phyloP scores from a whole-genome alignment of 2,329 filamentous ascomycete species.

The Shiraia bambusicola region DNA sequence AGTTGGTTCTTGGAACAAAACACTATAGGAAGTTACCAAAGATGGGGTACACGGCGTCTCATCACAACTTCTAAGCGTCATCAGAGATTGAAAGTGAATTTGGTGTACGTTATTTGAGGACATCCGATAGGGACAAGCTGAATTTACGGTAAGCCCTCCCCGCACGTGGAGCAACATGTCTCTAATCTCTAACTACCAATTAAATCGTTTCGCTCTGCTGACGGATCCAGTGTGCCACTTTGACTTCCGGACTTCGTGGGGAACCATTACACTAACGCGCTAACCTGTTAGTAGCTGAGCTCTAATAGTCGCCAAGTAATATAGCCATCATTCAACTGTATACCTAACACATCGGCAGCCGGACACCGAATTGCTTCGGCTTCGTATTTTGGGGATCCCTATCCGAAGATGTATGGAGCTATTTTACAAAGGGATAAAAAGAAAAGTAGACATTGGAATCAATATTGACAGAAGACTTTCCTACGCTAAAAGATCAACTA shows the following conservation, averaged over 20 bases:
- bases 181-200: background rate
- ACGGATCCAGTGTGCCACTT: conserved; percentile 7
- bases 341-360: conserved; percentile 8
- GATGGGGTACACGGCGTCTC: too few species aligned
- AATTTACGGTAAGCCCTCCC: background rate
- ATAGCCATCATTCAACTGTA: conserved; percentile 14
- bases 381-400: conserved; percentile 23
- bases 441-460: conserved; percentile 1
- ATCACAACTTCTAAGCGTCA: conserved; percentile 12
- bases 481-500: conserved; percentile 4
- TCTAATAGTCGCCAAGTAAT: conserved; percentile 13
- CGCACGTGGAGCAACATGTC: conserved; percentile 7
- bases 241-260: conserved; percentile 34
- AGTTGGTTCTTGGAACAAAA: too few species aligned
- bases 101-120: conserved; percentile 7
- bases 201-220: too few species aligned
- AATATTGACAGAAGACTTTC: conserved; percentile 9
- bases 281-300: conserved; percentile 1
- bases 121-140: background rate
- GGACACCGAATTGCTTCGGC: conserved; percentile 24
- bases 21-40: too few species aligned
- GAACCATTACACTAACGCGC: conserved; percentile 30
- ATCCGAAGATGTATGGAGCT: conserved; percentile 15
- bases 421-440: conserved; percentile 17
- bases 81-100: conserved; percentile 7